A percentile compares a stretch with the other conserved stretches of the same genome.
Conservation (phyloP, 1,284 basidiomycete genomes). For the Rhizoctonia solani region DNA sequence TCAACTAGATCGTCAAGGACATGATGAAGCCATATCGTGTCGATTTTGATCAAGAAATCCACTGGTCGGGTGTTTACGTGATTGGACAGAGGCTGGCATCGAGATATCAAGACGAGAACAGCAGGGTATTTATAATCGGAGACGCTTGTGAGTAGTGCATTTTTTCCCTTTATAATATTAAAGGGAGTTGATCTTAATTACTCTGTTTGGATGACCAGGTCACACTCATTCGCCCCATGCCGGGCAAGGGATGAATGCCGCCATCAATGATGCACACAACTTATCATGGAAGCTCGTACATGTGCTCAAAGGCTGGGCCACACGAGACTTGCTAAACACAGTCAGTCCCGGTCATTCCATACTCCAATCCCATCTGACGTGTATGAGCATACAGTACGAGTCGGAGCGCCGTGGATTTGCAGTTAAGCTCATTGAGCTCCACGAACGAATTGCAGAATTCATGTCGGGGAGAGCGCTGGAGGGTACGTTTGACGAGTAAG, state of each 20-base stretch:
- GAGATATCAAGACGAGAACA: conserved; percentile 44
- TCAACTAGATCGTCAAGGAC: conserved; percentile 45
- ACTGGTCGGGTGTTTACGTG: conserved; percentile 67
- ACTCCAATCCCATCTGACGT: neutral
- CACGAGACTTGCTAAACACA: conserved; percentile 67
- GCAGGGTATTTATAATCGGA: conserved; percentile 48
- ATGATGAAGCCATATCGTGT: conserved; percentile 71
- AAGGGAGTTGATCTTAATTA: neutral
- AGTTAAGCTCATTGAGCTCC: neutral
- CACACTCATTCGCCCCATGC: conserved; percentile 47
- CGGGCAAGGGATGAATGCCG: conserved; percentile 45
- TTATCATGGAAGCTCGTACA: conserved; percentile 72
- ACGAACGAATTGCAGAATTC: neutral
- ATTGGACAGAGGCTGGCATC: conserved; percentile 45
- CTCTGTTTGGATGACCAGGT: neutral
- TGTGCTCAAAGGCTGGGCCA: conserved; percentile 74
- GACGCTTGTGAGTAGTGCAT: conserved; percentile 41
- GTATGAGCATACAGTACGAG: neutral
- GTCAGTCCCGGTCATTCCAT: conserved; percentile 48
- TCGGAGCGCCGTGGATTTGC: neutral
- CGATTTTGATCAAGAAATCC: conserved; percentile 57
- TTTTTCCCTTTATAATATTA: neutral
- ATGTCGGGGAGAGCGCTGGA: conserved; percentile 4
- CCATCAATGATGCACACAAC: conserved; percentile 45
- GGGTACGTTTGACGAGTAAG: conserved; percentile 15